Base-by-base conservation (phyloP, 768 basidiomycete genomes). In the Kwoniella sp. region DNA sequence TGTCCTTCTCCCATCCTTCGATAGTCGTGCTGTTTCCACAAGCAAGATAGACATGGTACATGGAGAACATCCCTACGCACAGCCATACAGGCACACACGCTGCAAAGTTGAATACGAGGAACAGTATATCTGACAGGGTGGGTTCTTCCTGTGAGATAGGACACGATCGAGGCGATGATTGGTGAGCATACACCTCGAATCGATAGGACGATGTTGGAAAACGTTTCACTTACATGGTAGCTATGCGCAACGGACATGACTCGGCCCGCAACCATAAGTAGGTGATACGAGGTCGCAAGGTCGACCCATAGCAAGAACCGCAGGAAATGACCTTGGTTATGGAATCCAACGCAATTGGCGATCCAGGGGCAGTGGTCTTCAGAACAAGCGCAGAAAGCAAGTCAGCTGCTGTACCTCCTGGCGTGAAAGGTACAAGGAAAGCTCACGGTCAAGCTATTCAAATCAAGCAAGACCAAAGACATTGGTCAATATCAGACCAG, bases 1-100 rank as follows among this genome's bases (percentile, higher is more conserved):
- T 94, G 74, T 98, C 93, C 81, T 98, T 98, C 80, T 99, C 96
- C 91, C 91, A 95, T 0, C 90, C 87, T 81, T 99, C 96, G 54
- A 99, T 97, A 0, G 96, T 98, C 0, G 95, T 99, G 1, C 88
- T 87, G 79, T 99, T 99, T 10, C 84, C 84, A 6, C 85, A 70
- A 26, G 97, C 78, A 54, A 85, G 83, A 73, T 88, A 89, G 67
- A 94, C 86, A 69, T 98, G 96, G 74, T 93, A 98, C 22, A 97
- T 60, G 57, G 92, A 95, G 83, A 99, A 97, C 27, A 85, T 86
- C 1, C 95, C 94, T 44, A 99, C 96, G 27, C 86, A 83, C 48
- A 97, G 79, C 30, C 93, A 79, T 17, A 97, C 94, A 1, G 94
- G 95, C 19, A 90, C 79, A 76, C 91, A 94, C 1, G 88, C 81